Base-by-base conservation (phyloP, 1,139 yeast species). In the Blastobotrys petasosporus region DNA sequence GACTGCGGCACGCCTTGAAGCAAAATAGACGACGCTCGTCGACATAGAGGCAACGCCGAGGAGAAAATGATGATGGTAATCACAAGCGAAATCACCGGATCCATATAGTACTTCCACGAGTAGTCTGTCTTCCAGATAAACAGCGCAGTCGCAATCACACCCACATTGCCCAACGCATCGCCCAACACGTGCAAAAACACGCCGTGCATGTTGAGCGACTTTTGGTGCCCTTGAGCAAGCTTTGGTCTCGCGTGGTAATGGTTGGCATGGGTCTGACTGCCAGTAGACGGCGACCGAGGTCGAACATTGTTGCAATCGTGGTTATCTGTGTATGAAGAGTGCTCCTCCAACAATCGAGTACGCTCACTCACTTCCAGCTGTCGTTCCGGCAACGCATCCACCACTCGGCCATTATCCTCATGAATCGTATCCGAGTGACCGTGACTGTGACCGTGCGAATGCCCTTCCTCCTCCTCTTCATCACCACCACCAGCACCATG, bases 151-250 rank as follows among this genome's bases (percentile, higher is more conserved):
- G 76, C 65, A 51, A 92, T 92, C 45, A 92, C 98, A 54, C 98
- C 98, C 47, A 92, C 70, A 62, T 92, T 92, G 54, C 98, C 98
- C 51, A 92, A 71, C 1, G 97, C 97, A 64, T 92, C 98, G 38
- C 98, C 98, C 57, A 92, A 56, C 5, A 92, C 98, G 63, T 92
- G 98, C 58, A 92, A 72, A 61, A 86, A 92, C 4, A 92, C 97
- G 52, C 98, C 97, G 59, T 87, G 94, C 97, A 92, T 92, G 67
- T 92, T 92, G 71, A 92, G 72, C 11, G 95, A 85, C 63, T 76
- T 53, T 46, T 54, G 37, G 51, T 50, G 45, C 46, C 54, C 44
- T 46, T 49, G 44, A 37, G 42, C 44, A 1, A 37, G 34, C 47
- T 58, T 58, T 32, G 61, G 62, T 47, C 68, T 69, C 17, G 65